These are phyloP conservation scores for Rosa hybrid DNA, from an alignment of 331 rosid species.

Conservation along the genomic window DNA sequence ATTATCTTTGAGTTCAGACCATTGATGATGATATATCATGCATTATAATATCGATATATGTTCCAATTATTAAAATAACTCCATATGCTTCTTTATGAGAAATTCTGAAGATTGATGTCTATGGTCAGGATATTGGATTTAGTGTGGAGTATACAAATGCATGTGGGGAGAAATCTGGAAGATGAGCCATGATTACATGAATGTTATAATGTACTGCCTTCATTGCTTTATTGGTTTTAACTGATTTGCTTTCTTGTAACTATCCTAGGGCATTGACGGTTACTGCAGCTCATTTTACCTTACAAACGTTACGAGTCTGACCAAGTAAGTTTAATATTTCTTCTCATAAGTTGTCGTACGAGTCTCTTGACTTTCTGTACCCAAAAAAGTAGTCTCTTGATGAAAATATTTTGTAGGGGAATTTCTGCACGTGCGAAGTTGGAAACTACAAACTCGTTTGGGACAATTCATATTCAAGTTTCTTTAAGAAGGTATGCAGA, in stretches of 20 bases:
- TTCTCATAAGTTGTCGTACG: conserved; percentile 7
- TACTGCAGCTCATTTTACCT: conserved; percentile 80
- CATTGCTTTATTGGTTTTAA: background rate
- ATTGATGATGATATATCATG: conserved; percentile 4
- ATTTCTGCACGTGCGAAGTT: conserved; percentile 83
- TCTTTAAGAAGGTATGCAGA: conserved; percentile 72
- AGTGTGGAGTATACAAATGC: conserved; percentile 76
- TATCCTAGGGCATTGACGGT: conserved; percentile 28
- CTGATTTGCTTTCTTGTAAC: conserved; percentile 19
- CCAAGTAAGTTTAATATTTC: conserved; percentile 67
- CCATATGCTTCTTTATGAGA: background rate
- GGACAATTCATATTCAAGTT: conserved; percentile 93
- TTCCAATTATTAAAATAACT: background rate
- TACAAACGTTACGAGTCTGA: conserved; percentile 74
- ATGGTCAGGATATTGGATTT: conserved; percentile 84
- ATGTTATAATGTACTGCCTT: conserved; percentile 7
- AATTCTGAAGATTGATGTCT: conserved; percentile 26
- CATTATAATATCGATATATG: background rate
- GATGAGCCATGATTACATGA: conserved; percentile 29
- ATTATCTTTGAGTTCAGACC: background rate
- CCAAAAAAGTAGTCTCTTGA: background rate
- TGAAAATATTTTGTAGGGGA: conserved; percentile 54
- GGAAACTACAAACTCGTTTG: conserved; percentile 89
- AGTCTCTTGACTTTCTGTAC: background rate
- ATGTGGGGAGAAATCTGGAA: conserved; percentile 74